Conservation (phyloP, 179 eudicot species). For the Spinacia oleracea region DNA sequence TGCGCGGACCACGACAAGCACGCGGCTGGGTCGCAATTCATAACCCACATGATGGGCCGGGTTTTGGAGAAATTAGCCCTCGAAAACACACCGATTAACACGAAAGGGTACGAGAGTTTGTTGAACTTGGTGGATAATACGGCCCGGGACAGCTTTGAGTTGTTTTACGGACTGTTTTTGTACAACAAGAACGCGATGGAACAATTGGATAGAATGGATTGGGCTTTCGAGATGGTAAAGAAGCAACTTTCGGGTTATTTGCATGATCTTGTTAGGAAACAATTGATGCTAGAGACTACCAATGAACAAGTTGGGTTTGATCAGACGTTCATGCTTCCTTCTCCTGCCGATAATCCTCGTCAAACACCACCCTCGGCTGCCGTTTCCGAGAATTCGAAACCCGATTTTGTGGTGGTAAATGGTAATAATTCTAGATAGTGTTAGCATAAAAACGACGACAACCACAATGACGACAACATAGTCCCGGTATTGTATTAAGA, state of each 20-base stretch:
- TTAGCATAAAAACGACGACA: neutral
- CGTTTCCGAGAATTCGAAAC: neutral
- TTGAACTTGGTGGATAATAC: conserved; percentile 44
- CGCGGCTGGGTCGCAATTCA: conserved; percentile 44
- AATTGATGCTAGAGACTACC: conserved; percentile 29
- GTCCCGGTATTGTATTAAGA: neutral
- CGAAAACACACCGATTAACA: conserved; percentile 38
- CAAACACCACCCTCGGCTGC: conserved; percentile 8
- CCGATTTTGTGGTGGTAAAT: conserved; percentile 16
- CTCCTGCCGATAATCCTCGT: conserved; percentile 9
- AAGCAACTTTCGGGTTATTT: conserved; percentile 35
- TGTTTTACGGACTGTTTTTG: conserved; percentile 44
- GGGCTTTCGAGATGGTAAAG: conserved; percentile 42
- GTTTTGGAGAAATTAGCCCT: conserved; percentile 33
- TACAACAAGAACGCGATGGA: conserved; percentile 45
- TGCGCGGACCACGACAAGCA: conserved; percentile 40
- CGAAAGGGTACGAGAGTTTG: conserved; percentile 45
- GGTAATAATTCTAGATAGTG: neutral
- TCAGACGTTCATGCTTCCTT: conserved; percentile 15
- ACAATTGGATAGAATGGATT: conserved; percentile 36
- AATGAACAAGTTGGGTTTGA: conserved; percentile 4
- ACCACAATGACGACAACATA: neutral
- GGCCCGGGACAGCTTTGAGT: conserved; percentile 40
- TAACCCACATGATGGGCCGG: conserved; percentile 47
- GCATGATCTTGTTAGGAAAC: conserved; percentile 37